Evolutionary conservation across 257 asterid species (phyloP).

Genomic region (Haberlea rhodopensis): DNA sequence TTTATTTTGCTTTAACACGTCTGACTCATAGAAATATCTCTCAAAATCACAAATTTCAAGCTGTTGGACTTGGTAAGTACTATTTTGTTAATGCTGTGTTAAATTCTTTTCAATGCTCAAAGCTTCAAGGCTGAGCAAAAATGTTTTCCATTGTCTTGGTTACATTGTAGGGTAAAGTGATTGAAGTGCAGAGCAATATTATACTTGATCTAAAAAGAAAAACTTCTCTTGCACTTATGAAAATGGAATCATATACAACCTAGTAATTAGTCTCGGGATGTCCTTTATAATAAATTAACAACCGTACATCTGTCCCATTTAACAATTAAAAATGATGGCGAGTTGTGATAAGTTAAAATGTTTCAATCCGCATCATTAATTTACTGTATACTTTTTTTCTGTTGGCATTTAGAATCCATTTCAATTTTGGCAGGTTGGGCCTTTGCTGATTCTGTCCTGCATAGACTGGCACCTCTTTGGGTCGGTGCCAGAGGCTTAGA

Average conservation of each 20-base stretch:
- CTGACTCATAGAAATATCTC: slow-evolving; percentile 95
- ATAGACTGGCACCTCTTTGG: slow-evolving; percentile 97
- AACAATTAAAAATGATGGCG: background rate
- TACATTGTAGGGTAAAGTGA: background rate
- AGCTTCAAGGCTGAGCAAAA: background rate
- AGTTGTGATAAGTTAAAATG: slow-evolving; percentile 1
- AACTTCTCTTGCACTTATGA: background rate
- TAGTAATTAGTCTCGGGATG: background rate
- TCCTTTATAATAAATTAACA: background rate
- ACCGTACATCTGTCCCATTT: background rate
- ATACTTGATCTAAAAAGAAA: background rate
- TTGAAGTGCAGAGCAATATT: background rate
- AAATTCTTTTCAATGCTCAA: background rate
- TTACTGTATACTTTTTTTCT: background rate
- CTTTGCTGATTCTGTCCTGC: slow-evolving; percentile 96
- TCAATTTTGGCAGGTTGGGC: slow-evolving; percentile 81
- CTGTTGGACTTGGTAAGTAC: slow-evolving; percentile 94
- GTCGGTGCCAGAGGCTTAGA: slow-evolving; percentile 97
- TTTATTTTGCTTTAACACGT: slow-evolving; percentile 93
- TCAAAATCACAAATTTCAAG: slow-evolving; percentile 97
- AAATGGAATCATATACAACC: slow-evolving; percentile 8
- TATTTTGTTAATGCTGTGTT: slow-evolving; percentile 8
- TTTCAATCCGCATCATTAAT: background rate
- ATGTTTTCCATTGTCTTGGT: background rate
- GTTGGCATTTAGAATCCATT: slow-evolving; percentile 23